phyloP scores from a whole-genome alignment of 805 yeast genomes.

The Kuraishia floccosa region DNA sequence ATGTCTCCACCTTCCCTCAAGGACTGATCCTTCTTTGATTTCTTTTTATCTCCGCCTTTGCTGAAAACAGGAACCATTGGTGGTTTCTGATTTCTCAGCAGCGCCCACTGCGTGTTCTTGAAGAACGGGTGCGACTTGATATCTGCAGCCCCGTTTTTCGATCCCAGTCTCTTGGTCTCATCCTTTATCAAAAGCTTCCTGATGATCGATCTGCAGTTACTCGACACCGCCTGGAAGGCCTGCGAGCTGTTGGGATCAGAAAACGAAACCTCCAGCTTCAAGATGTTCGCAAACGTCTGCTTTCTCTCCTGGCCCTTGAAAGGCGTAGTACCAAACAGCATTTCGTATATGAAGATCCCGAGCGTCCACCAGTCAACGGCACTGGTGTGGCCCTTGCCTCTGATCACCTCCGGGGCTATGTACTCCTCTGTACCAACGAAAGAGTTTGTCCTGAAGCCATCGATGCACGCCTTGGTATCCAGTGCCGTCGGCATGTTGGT shows the following conservation, averaged over 20 bases:
- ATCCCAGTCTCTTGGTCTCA: conserved; percentile 81
- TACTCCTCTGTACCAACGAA: conserved; percentile 99
- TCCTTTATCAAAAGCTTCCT: conserved; percentile 80
- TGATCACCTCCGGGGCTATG: conserved; percentile 95
- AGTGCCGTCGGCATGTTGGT: conserved; percentile 45
- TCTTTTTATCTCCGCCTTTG: conserved; percentile 5
- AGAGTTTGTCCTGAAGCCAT: conserved; percentile 93
- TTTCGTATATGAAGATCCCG: conserved; percentile 87
- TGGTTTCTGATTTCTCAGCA: conserved; percentile 83
- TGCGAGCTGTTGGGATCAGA: conserved; percentile 48
- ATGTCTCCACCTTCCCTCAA: too few relatives aligned
- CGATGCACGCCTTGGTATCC: conserved; percentile 91
- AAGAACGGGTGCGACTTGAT: conserved; percentile 86
- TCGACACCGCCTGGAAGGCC: conserved; percentile 32
- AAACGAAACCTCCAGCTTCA: conserved; percentile 76
- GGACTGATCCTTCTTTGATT: too few relatives aligned
- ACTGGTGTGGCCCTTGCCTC: conserved; percentile 94
- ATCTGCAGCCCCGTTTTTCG: conserved; percentile 91
- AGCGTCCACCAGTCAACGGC: conserved; percentile 99
- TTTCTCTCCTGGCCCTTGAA: conserved; percentile 88
- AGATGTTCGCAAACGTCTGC: conserved; percentile 77
- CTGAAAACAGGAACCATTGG: conserved; percentile 85
- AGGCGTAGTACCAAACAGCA: conserved; percentile 94
- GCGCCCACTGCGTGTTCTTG: conserved; percentile 91
- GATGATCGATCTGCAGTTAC: conserved; percentile 75